Evolutionary conservation across 176 grass and related monocot species (phyloP).

Genomic region (Alopecurus myosuroides): DNA sequence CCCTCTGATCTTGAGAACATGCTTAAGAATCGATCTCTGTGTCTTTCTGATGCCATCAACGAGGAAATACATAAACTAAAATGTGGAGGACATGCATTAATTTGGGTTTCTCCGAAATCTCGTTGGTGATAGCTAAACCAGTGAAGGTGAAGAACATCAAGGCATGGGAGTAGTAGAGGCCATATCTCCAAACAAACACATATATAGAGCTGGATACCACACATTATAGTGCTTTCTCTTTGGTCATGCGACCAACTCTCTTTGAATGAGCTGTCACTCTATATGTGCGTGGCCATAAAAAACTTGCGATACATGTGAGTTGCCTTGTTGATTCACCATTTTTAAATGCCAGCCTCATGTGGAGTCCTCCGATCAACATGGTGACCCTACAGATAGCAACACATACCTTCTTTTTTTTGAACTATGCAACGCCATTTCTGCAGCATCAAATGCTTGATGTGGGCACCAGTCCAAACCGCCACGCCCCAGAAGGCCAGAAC

Average conservation of each 20-base stretch:
- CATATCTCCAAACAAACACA: not conserved
- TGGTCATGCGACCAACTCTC: not conserved
- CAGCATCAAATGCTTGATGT: slow-evolving; percentile 18
- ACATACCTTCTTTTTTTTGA: too few species aligned
- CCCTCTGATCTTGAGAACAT: too few species aligned
- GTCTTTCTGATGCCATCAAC: too few species aligned
- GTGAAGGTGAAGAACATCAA: not conserved
- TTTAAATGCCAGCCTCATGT: not conserved
- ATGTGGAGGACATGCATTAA: too few species aligned
- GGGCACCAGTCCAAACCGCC: slow-evolving; percentile 10
- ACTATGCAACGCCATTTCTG: too few species aligned
- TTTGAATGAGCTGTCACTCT: not conserved
- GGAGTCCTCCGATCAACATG: not conserved
- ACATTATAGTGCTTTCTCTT: not conserved
- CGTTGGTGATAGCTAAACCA: too few species aligned
- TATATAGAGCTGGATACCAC: not conserved
- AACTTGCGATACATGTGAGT: not conserved
- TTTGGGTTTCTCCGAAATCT: too few species aligned
- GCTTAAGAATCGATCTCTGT: too few species aligned
- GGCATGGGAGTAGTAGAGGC: too few species aligned
- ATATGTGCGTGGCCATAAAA: not conserved
- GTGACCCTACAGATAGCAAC: not conserved
- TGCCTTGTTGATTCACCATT: not conserved
- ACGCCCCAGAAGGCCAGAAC: slow-evolving; percentile 26
- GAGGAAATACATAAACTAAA: too few species aligned